phyloP scores from a whole-genome alignment of 2,329 filamentous ascomycete genomes.

The Whalleya microplaca region DNA sequence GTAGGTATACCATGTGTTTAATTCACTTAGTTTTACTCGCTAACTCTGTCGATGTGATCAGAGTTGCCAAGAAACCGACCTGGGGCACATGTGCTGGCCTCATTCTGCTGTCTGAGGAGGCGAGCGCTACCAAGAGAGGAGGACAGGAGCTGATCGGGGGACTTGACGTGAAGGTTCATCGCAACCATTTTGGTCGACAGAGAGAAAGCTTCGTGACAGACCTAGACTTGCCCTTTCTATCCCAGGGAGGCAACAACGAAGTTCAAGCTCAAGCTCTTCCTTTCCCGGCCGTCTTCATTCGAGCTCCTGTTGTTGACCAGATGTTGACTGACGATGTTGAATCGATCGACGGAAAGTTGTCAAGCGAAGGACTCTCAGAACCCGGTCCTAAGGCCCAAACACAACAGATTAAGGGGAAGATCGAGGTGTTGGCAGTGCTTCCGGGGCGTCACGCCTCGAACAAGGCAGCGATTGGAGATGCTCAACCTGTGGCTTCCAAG shows the following conservation, averaged over 20 bases:
- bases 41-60: slow-evolving; percentile 39
- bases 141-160: slow-evolving; percentile 94
- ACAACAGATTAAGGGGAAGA: slow-evolving; percentile 32
- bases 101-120: slow-evolving; percentile 85
- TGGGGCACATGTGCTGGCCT: slow-evolving; percentile 98
- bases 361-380: slow-evolving; percentile 32
- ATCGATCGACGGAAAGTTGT: slow-evolving; percentile 45
- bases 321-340: slow-evolving; percentile 55
- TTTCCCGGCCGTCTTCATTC: slow-evolving; percentile 89
- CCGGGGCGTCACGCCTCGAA: slow-evolving; percentile 45
- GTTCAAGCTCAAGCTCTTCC: slow-evolving; percentile 43
- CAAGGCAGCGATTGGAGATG: slow-evolving; percentile 40
- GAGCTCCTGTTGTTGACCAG: slow-evolving; percentile 89
- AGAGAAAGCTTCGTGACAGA: slow-evolving; percentile 86
- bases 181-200: slow-evolving; percentile 95
- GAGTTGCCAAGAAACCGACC: slow-evolving; percentile 75
- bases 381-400: slow-evolving; percentile 19
- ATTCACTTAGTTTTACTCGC: slow-evolving; percentile 2
- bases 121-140: slow-evolving; percentile 85
- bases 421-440: slow-evolving; percentile 58
- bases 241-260: slow-evolving; percentile 32
- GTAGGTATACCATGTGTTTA: slow-evolving; percentile 49
- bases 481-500: slow-evolving; percentile 31
- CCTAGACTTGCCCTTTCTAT: slow-evolving; percentile 73
- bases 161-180: slow-evolving; percentile 84